These are phyloP conservation scores for Spiromastix sp. DNA, from an alignment of 2,329 filamentous ascomycete genomes.

Conservation along the genomic window DNA sequence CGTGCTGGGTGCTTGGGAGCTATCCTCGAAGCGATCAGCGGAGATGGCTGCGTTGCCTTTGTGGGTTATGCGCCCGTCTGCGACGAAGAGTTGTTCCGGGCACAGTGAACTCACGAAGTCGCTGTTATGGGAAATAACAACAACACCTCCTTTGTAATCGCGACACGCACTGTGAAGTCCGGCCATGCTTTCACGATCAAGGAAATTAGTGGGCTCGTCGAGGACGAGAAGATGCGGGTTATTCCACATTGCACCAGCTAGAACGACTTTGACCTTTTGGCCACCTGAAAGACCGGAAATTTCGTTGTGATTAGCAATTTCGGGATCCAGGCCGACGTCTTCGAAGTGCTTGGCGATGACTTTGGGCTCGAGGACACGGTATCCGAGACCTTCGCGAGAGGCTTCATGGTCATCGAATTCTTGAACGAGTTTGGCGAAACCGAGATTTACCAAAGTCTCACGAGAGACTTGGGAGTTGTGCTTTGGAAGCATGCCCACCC, in stretches of 20 bases:
- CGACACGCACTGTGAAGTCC: conserved; percentile 95
- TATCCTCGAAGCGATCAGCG: conserved; percentile 83
- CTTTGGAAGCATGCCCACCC: conserved; percentile 80
- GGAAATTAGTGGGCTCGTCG: conserved; percentile 98
- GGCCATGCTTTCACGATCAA: conserved; percentile 94
- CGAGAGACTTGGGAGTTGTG: conserved; percentile 86
- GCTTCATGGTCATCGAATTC: conserved; percentile 99
- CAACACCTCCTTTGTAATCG: conserved; percentile 95
- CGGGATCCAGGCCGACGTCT: conserved; percentile 87
- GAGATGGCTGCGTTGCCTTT: conserved; percentile 66
- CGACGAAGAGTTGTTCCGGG: conserved; percentile 92
- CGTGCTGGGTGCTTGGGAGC: conserved; percentile 44
- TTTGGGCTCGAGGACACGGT: conserved; percentile 83
- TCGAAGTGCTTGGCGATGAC: conserved; percentile 98
- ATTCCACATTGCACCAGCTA: conserved; percentile 96
- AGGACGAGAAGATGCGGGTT: conserved; percentile 95
- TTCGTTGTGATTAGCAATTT: conserved; percentile 98
- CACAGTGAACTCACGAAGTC: conserved; percentile 95
- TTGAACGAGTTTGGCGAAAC: conserved; percentile 88
- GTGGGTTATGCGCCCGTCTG: conserved; percentile 75
- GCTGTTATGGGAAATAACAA: conserved; percentile 99
- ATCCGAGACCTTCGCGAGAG: conserved; percentile 95
- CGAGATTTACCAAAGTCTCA: conserved; percentile 75
- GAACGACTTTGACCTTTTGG: conserved; percentile 98
- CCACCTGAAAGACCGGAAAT: conserved; percentile 93